Conservation (phyloP, 1,284 basidiomycete species). For the Leccinum pachyderme region DNA sequence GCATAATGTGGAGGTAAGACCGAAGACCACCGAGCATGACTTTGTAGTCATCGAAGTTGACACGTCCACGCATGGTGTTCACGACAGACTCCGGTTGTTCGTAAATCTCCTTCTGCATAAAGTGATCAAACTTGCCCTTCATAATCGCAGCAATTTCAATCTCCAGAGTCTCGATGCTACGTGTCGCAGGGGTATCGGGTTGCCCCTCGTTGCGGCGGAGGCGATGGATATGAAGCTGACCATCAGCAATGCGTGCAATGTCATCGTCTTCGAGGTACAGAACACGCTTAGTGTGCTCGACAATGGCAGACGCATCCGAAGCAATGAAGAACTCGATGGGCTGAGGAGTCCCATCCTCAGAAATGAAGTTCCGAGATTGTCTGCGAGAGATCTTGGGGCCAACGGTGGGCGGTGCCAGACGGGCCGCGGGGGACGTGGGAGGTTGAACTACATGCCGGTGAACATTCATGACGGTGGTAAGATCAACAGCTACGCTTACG, state of each 20-base stretch:
- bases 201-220: constrained; percentile 82
- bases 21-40: constrained; percentile 96
- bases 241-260: constrained; percentile 96
- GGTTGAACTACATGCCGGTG: constrained; percentile 42
- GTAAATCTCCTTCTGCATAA: constrained; percentile 99
- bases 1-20: constrained; percentile 93
- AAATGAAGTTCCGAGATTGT: constrained; percentile 97
- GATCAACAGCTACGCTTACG: constrained; percentile 44
- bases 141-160: constrained; percentile 99
- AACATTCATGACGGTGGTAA: constrained; percentile 8
- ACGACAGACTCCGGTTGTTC: constrained; percentile 99
- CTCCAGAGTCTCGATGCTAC: constrained; percentile 98
- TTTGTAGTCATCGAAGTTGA: constrained; percentile 94
- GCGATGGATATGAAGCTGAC: constrained; percentile 98
- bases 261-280: constrained; percentile 99
- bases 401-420: constrained; percentile 75
- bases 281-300: constrained; percentile 99
- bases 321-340: constrained; percentile 99
- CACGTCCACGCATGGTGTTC: constrained; percentile 99
- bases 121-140: constrained; percentile 99
- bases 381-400: constrained; percentile 88
- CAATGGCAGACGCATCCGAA: constrained; percentile 93
- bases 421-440: constrained; percentile 50
- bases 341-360: constrained; percentile 96
- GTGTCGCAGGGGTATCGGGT: constrained; percentile 66